Base-by-base conservation (phyloP, 768 basidiomycete species). In the Chlorophyllum brunneum region DNA sequence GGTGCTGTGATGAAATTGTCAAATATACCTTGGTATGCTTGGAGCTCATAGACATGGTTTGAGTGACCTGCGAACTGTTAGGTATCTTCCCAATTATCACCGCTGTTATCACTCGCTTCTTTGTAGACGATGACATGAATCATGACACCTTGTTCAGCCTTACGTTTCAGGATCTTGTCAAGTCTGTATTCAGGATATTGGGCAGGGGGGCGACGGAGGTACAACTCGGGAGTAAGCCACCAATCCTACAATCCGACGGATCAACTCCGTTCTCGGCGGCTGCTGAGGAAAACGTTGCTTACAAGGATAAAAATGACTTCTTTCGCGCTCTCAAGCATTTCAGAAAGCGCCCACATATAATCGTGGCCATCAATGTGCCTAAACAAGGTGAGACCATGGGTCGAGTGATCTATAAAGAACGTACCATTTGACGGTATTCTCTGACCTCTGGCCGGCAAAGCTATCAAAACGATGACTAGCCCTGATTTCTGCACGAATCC, bases 161-260 rank as follows among this genome's bases (percentile, higher is more conserved):
- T 98, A 47, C 86, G 80, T 67, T 88, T 74, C 44, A 98, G 75
- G 10, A 98, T 64, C 29, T 82, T 72, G 65, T 99, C 97, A 23
- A 99, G 78, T 22, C 97, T 80, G 83, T 86, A 99, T 67, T 97
- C 85, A 5, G 86, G 85, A 63, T 91, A 78, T 59, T 82, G 69
- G 0, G 91, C 89, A 5, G 95, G 86, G 1, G 95, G 97, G 9
- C 97, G 88, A 47, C 95, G 86, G 31, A 98, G 85, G 69, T 92
- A 97, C 2, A 98, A 70, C 64, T 98, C 95, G 1, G 95, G 95
- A 0, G 90, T 89, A 55, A 98, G 79, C 94, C 94, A 95, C 92
- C 90, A 91, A 58, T 90, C 87, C 83, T 88, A 56, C 24, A 31
- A 36, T 45, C 42, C 16, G 11, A 29, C 9, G n/a, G 38, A 37